Conservation (phyloP, 2,329 filamentous ascomycete species). For the Coniochaeta sp. region DNA sequence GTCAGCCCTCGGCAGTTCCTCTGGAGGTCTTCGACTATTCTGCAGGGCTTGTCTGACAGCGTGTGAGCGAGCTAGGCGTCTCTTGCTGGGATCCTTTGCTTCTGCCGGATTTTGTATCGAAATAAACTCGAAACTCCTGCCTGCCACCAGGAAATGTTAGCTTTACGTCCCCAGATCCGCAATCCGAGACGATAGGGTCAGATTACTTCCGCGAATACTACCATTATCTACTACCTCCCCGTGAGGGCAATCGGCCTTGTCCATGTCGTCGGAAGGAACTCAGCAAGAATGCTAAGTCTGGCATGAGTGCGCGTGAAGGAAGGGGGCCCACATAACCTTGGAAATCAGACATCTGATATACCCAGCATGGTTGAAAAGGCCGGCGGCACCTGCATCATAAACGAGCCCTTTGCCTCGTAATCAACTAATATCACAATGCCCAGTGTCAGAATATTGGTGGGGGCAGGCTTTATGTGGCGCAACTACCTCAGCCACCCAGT, state of each 20-base stretch:
- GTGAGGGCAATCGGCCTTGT: neutral
- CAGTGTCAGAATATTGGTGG: neutral
- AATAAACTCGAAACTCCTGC: neutral
- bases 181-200: neutral
- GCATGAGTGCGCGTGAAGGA: neutral
- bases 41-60: conserved; percentile 2
- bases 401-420: no score
- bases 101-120: neutral
- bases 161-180: neutral
- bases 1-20: neutral
- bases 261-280: neutral
- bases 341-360: neutral
- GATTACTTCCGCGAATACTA: neutral
- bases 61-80: conserved; percentile 3
- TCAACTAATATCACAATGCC: neutral
- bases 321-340: no score
- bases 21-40: neutral
- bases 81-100: neutral
- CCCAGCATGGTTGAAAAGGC: neutral
- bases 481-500: no score
- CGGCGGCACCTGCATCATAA: no score
- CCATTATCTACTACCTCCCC: neutral
- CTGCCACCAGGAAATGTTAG: neutral
- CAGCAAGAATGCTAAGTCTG: neutral
- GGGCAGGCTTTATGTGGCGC: neutral